These are phyloP conservation scores for Pseudotsuga menziesii DNA, from an alignment of 75 land plant species.

Conservation along the genomic window DNA sequence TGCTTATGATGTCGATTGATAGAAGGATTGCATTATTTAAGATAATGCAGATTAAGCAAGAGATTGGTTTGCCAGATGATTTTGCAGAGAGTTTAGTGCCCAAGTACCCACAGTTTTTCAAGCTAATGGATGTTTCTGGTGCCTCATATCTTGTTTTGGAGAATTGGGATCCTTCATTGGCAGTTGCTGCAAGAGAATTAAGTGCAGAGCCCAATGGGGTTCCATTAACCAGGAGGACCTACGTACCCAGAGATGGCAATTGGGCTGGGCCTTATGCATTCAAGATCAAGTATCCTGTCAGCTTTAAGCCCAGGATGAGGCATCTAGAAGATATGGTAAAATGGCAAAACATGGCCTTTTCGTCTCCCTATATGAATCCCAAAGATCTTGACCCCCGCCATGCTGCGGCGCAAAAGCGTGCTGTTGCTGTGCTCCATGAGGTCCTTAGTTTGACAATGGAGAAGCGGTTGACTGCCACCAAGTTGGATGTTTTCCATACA, in stretches of 20 bases:
- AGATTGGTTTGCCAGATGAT: slow-evolving; percentile 59
- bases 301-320: slow-evolving; percentile 55
- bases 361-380: slow-evolving; percentile 74
- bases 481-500: slow-evolving; percentile 59
- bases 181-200: slow-evolving; percentile 58
- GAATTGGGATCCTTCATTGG: slow-evolving; percentile 72
- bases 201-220: slow-evolving; percentile 25
- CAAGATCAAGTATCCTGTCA: slow-evolving; percentile 41
- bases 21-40: slow-evolving; percentile 49
- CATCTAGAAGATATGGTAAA: slow-evolving; percentile 43
- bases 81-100: slow-evolving; percentile 37
- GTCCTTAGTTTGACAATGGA: slow-evolving; percentile 84
- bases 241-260: slow-evolving; percentile 50
- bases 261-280: slow-evolving; percentile 55
- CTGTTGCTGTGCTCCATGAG: slow-evolving; percentile 74
- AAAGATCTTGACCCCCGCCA: slow-evolving; percentile 31
- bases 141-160: slow-evolving; percentile 37
- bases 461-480: slow-evolving; percentile 59
- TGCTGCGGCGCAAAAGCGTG: slow-evolving; percentile 56
- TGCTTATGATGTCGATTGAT: slow-evolving; percentile 77
- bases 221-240: not conserved
- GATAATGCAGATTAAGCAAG: slow-evolving; percentile 46
- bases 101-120: slow-evolving; percentile 56
- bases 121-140: slow-evolving; percentile 33
- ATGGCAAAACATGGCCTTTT: slow-evolving; percentile 71